Evolutionary conservation across 23 red algal species (phyloP), one percentile per base, ranked within the genome.

Genomic region (Gracilaria gracilis): DNA sequence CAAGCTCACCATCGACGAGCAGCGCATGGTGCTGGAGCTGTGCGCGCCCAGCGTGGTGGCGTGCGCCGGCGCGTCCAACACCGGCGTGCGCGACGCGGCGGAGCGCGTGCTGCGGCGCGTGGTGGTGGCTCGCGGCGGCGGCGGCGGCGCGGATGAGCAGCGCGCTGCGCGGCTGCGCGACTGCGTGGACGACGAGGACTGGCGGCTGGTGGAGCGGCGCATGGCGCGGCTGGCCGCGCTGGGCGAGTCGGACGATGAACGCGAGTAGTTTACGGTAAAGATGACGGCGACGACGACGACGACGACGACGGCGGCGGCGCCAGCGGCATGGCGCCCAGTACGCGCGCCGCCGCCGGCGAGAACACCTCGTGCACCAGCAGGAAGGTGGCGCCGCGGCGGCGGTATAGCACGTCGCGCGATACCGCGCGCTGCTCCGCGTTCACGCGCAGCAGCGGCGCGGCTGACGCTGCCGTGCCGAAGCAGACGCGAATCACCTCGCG

Each of bases 31-130:
- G 23, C 0, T 82, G 54, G 57, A 64, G 61, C 21, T 67, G 49
- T 65, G 55, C 47, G 55, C n/a, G 16, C n/a, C 20, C 9, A 47
- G 42, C 16, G 72, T 91, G 57, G 61, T 91, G 39, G 34, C 59
- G 17, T 62, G 87, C 35, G 87, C 76, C 15, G 75, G 51, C 40
- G 61, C 39, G 34, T 27, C 57, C 13, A 91, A 91, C 38, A 81
- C 57, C 15, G 75, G 57, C n/a, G 69, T 91, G 40, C 75, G 87
- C 38, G 69, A 81, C n/a, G 73, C 14, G 15, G 87, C 87, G 44
- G 87, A 91, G 31, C 36, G 61, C 28, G 87, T 72, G 65, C 21
- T 91, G 73, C 29, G 75, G 34, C 47, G 87, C 19, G 75, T 57
- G 73, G 24, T 91, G 55, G 9, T 90, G 27, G 53, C 28, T 14